phyloP scores from a whole-genome alignment of 345 rosid genomes.

The Aquilaria yunnanensis region DNA sequence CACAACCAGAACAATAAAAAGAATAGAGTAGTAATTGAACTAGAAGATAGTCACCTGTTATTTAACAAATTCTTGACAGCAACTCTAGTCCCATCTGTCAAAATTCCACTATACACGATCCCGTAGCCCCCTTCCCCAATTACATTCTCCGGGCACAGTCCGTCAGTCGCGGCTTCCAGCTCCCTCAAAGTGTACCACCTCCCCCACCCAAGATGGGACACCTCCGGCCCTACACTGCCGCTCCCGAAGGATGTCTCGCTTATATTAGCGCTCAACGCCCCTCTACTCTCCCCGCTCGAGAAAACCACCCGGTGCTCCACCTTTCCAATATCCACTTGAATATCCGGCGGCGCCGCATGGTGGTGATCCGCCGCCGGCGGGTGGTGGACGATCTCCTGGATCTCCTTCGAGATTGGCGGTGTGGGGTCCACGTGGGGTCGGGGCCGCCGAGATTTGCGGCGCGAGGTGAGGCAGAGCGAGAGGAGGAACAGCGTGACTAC shows the following conservation, averaged over 20 bases:
- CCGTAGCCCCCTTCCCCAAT: conserved; percentile 99
- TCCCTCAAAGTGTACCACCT: conserved; percentile 92
- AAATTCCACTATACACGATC: conserved; percentile 77
- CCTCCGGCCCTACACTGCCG: conserved; percentile 79
- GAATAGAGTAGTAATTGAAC: no score
- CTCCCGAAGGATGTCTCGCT: conserved; percentile 61
- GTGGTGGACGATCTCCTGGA: conserved; percentile 63
- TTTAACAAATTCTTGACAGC: conserved; percentile 92
- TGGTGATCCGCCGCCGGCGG: conserved; percentile 29
- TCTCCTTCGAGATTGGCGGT: conserved; percentile 80
- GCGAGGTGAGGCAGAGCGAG: conserved; percentile 82
- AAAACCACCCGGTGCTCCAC: conserved; percentile 85
- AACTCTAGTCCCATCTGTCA: conserved; percentile 70
- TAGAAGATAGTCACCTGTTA: conserved; percentile 45
- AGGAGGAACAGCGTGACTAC: conserved; percentile 79
- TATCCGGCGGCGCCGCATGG: conserved; percentile 49
- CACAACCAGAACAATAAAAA: no score
- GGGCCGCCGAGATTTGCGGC: conserved; percentile 44
- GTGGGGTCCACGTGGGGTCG: conserved; percentile 20
- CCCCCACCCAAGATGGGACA: conserved; percentile 97
- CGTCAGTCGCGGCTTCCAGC: conserved; percentile 81
- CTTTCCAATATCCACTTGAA: conserved; percentile 86
- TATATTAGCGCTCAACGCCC: conserved; percentile 40
- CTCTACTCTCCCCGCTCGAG: conserved; percentile 85
- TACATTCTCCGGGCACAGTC: conserved; percentile 83